A percentile compares a stretch with the other conserved stretches of the same genome.
These are phyloP conservation scores for Volvox africanus DNA, from an alignment of 139 green algal genomes.

Conservation along the genomic window DNA sequence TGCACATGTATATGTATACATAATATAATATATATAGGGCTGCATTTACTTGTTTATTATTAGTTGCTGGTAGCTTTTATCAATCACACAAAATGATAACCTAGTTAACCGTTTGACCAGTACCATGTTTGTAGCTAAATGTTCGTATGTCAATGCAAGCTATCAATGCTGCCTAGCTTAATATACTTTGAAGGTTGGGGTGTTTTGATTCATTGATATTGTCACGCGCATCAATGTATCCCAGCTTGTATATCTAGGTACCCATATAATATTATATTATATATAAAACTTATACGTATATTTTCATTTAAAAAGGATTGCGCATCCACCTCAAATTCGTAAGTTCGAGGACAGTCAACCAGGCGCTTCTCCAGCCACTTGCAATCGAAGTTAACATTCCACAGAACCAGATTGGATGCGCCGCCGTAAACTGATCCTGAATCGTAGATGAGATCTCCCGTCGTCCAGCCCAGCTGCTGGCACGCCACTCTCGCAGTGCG, in stretches of 20 bases:
- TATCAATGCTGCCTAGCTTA: not conserved
- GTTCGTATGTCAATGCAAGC: not conserved
- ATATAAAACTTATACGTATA: no score
- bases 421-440: not conserved
- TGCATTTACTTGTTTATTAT: no score
- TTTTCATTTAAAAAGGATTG: not conserved
- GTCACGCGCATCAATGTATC: no score
- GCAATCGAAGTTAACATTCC: not conserved
- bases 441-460: not conserved
- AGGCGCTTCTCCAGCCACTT: not conserved
- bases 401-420: not conserved
- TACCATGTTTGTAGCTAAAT: not conserved
- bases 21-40: no score
- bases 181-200: no score
- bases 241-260: no score
- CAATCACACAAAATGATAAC: not conserved
- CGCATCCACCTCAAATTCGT: not conserved
- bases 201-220: no score
- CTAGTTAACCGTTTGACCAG: not conserved
- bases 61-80: no score
- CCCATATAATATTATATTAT: not conserved
- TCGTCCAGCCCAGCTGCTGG: constrained; percentile 11
- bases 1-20: no score
- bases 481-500: not conserved
- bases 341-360: not conserved